phyloP scores from a whole-genome alignment of 768 basidiomycete species.

The Zangia roseola region DNA sequence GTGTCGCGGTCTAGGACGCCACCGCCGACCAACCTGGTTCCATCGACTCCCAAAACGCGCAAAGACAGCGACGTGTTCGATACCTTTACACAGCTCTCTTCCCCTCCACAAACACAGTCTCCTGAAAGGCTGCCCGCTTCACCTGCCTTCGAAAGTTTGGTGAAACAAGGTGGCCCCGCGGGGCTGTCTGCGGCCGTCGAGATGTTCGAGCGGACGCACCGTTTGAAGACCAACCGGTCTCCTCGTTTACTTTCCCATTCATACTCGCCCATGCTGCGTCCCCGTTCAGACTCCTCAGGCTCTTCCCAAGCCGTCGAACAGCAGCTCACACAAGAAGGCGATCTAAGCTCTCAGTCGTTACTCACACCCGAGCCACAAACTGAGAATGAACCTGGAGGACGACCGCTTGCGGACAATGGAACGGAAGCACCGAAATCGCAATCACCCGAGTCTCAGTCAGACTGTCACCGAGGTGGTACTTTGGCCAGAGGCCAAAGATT shows the following conservation, averaged over 20 bases:
- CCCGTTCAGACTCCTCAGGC: constrained; percentile 29
- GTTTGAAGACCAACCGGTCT: constrained; percentile 1
- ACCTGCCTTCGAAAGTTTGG: constrained; percentile 20
- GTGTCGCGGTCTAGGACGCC: neutral
- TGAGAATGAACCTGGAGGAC: constrained; percentile 21
- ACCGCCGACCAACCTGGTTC: neutral
- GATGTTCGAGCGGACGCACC: constrained; percentile 16
- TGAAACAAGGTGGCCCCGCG: constrained; percentile 5
- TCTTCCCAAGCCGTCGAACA: constrained; percentile 45
- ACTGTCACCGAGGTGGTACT: neutral
- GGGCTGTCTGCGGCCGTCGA: constrained; percentile 17
- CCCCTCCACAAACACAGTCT: constrained; percentile 14
- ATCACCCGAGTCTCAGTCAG: neutral
- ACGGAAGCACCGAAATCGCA: neutral
- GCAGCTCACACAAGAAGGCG: constrained; percentile 46
- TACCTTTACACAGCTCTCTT: constrained; percentile 23
- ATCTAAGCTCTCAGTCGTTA: constrained; percentile 9
- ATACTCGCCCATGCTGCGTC: constrained; percentile 6
- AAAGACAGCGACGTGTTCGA: constrained; percentile 7
- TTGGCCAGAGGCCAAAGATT: constrained; percentile 14
- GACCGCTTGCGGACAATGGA: constrained; percentile 29
- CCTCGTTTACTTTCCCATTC: neutral
- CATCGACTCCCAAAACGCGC: neutral
- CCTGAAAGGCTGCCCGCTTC: constrained; percentile 14
- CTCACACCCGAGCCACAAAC: neutral